phyloP scores from a whole-genome alignment of 305 asterid genomes.

The Solanum hybrid region DNA sequence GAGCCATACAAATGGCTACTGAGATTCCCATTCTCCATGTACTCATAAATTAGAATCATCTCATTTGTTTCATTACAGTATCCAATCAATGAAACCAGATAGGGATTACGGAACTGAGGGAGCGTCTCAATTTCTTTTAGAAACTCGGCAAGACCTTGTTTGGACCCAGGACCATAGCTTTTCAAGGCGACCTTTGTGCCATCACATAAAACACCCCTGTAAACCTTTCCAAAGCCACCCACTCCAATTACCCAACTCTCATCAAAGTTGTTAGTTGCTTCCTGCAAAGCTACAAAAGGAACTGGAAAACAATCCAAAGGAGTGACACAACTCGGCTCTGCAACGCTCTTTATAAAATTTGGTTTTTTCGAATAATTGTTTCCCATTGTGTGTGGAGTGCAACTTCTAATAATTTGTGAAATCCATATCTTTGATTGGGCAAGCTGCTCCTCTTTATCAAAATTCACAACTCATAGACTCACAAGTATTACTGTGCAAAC shows the following conservation, averaged over 20 bases:
- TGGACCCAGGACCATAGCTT: conserved; percentile 24
- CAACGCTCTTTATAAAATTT: not conserved
- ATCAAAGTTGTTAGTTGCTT: conserved; percentile 33
- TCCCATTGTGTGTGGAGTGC: not conserved
- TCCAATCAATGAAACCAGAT: too few relatives aligned
- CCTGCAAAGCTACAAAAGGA: not conserved
- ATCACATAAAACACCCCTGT: not conserved
- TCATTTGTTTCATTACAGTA: too few relatives aligned
- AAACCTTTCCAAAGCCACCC: conserved; percentile 13
- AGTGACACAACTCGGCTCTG: not conserved
- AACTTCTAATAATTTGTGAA: not conserved
- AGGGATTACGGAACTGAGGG: conserved; percentile 29
- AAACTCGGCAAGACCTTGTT: conserved; percentile 29
- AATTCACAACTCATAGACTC: too few relatives aligned
- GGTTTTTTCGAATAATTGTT: not conserved
- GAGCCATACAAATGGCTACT: too few relatives aligned
- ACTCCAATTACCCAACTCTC: conserved; percentile 16
- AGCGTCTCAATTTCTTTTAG: conserved; percentile 28
- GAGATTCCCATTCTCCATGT: too few relatives aligned
- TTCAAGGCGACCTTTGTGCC: conserved; percentile 5
- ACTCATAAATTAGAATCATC: too few relatives aligned
- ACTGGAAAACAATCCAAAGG: not conserved
- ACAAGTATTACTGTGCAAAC: too few relatives aligned
- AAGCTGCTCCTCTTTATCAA: not conserved
- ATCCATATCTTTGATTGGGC: not conserved